phyloP scores from a whole-genome alignment of 805 yeast genomes.

The Grigorovia yakushimaensis region DNA sequence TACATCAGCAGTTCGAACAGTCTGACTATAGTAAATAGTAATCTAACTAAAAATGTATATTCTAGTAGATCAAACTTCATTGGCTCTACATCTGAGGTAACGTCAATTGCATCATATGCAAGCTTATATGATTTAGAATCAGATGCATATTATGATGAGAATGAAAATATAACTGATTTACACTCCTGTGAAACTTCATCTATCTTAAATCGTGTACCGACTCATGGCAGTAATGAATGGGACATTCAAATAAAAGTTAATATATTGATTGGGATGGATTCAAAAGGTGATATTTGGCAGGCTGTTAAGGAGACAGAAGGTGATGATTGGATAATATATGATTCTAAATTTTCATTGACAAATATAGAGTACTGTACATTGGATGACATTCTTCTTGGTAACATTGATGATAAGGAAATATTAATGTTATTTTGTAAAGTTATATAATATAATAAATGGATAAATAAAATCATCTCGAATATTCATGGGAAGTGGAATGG shows the following conservation, averaged over 20 bases:
- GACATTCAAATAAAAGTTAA: conserved; percentile 3
- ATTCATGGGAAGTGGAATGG: too few species aligned
- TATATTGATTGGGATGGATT: conserved; percentile 2
- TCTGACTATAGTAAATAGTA: background rate
- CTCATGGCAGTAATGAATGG: background rate
- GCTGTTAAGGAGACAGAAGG: conserved; percentile 26
- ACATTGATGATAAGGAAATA: conserved; percentile 12
- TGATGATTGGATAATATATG: conserved; percentile 35
- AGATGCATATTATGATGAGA: background rate
- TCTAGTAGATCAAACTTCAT: background rate
- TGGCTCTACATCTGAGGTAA: background rate
- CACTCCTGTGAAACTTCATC: background rate
- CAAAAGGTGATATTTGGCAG: conserved; percentile 9
- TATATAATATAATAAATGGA: too few species aligned
- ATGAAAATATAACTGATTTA: background rate
- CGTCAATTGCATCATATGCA: background rate
- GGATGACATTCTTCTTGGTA: conserved; percentile 23
- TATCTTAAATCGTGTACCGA: background rate
- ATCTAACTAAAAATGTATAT: background rate
- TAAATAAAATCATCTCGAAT: too few species aligned
- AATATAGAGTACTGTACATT: conserved; percentile 29
- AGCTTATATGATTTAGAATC: background rate
- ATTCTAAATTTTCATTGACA: conserved; percentile 29
- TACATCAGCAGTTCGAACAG: background rate
- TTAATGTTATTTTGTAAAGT: conserved; percentile 22